Evolutionary conservation across 2,329 filamentous ascomycete species (phyloP).

Genomic region (Coniochaeta prunicola): DNA sequence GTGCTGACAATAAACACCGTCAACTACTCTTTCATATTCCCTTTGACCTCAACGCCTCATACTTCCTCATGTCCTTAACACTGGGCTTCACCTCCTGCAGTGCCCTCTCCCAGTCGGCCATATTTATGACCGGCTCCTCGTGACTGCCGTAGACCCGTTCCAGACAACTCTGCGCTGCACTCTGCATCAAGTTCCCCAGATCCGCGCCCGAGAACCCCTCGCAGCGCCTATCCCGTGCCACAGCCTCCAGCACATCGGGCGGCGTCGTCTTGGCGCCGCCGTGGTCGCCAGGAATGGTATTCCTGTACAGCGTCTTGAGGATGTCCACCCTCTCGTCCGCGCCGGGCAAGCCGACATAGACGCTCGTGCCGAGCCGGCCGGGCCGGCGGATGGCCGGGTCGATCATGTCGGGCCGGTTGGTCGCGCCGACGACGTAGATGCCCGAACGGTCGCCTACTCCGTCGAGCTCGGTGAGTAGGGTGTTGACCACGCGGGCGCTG

Average conservation of each 20-base stretch:
- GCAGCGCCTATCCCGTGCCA: conserved; percentile 64
- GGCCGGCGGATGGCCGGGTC: conserved; percentile 92
- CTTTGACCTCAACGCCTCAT: conserved; percentile 15
- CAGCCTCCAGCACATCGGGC: conserved; percentile 40
- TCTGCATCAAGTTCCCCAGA: conserved; percentile 43
- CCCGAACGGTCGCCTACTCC: conserved; percentile 73
- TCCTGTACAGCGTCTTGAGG: conserved; percentile 58
- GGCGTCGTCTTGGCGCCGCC: conserved; percentile 17
- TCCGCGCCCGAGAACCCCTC: conserved; percentile 69
- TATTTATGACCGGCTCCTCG: conserved; percentile 24
- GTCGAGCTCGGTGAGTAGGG: conserved; percentile 88
- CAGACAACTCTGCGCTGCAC: conserved; percentile 29
- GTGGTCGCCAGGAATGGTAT: conserved; percentile 26
- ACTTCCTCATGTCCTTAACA: conserved; percentile 38
- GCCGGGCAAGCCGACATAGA: conserved; percentile 83
- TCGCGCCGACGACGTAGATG: conserved; percentile 91
- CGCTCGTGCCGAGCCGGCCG: conserved; percentile 76
- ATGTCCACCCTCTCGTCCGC: conserved; percentile 75
- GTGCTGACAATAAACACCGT: neutral
- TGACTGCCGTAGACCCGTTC: conserved; percentile 19
- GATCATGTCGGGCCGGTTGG: conserved; percentile 93
- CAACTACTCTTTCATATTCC: neutral
- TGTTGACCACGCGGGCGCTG: conserved; percentile 86
- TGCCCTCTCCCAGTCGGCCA: conserved; percentile 46
- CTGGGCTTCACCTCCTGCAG: conserved; percentile 41